phyloP scores from a whole-genome alignment of 768 basidiomycete species.

The Trametes meyenii region DNA sequence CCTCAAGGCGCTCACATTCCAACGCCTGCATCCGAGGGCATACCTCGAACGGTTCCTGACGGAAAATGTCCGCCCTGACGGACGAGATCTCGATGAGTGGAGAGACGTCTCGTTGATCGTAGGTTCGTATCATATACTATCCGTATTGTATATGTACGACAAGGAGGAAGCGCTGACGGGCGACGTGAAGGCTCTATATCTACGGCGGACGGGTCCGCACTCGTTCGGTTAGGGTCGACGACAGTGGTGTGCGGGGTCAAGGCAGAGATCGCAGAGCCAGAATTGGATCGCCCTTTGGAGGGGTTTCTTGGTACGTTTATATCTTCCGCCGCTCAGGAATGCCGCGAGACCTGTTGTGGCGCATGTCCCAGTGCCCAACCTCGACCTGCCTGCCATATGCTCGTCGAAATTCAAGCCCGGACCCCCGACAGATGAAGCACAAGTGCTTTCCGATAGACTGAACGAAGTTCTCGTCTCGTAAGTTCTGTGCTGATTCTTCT shows the following conservation, averaged over 20 bases:
- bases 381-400: slow-evolving; percentile 92
- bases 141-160: neutral
- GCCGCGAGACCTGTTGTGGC: neutral
- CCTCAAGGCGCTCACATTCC: slow-evolving; percentile 57
- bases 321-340: too few relatives aligned
- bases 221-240: slow-evolving; percentile 90
- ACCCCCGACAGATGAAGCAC: slow-evolving; percentile 93
- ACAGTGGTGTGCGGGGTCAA: slow-evolving; percentile 96
- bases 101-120: slow-evolving; percentile 77
- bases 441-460: slow-evolving; percentile 83
- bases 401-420: slow-evolving; percentile 95
- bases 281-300: slow-evolving; percentile 67
- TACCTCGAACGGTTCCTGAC: slow-evolving; percentile 88
- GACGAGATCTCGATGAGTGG: slow-evolving; percentile 69
- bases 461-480: slow-evolving; percentile 78
- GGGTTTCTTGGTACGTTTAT: slow-evolving; percentile 76
- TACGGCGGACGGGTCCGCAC: slow-evolving; percentile 90
- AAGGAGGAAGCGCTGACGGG: neutral
- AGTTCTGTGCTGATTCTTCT: slow-evolving; percentile 32
- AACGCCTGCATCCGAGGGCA: slow-evolving; percentile 83
- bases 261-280: slow-evolving; percentile 92
- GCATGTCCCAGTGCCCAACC: slow-evolving; percentile 76
- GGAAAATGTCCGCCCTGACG: slow-evolving; percentile 82
- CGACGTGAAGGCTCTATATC: slow-evolving; percentile 79
- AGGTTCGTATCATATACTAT: slow-evolving; percentile 52